phyloP scores from a whole-genome alignment of 345 rosid genomes.

The Euphorbia peplus region DNA sequence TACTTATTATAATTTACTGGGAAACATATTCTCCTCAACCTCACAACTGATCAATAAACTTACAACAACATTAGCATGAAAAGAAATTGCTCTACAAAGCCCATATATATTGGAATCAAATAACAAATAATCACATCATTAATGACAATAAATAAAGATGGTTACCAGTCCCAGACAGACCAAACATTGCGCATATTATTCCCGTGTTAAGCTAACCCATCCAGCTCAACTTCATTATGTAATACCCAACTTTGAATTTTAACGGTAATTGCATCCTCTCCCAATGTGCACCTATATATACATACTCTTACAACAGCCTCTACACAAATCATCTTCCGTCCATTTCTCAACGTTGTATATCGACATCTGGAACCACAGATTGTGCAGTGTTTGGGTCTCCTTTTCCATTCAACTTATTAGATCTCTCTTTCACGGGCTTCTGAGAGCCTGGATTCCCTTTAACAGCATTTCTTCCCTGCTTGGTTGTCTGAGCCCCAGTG shows the following conservation, averaged over 20 bases:
- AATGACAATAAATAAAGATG: constrained; percentile 16
- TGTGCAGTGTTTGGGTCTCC: constrained; percentile 30
- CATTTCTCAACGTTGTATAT: constrained; percentile 6
- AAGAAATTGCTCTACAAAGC: constrained; percentile 2
- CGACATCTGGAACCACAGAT: constrained; percentile 32
- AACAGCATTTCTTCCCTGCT: constrained; percentile 32
- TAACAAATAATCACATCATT: constrained; percentile 12
- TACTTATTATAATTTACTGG: background rate
- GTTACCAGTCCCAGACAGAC: constrained; percentile 2
- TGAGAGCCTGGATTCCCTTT: constrained; percentile 36
- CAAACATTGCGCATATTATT: constrained; percentile 23
- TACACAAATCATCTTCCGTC: background rate
- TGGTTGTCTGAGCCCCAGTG: constrained; percentile 31
- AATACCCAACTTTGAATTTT: constrained; percentile 1
- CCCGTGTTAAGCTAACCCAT: constrained; percentile 12
- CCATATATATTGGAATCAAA: constrained; percentile 19
- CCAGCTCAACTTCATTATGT: constrained; percentile 8
- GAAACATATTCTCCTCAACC: background rate
- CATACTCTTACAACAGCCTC: constrained; percentile 1
- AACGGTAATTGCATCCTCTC: background rate
- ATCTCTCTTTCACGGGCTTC: constrained; percentile 30
- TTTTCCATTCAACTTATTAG: constrained; percentile 35
- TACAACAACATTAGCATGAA: background rate
- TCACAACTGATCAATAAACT: constrained; percentile 1
- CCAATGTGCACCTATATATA: constrained; percentile 7